Evolutionary conservation across 305 asterid species (phyloP), one percentile per base, ranked within the genome.

Genomic region (Coffea humblotiana): DNA sequence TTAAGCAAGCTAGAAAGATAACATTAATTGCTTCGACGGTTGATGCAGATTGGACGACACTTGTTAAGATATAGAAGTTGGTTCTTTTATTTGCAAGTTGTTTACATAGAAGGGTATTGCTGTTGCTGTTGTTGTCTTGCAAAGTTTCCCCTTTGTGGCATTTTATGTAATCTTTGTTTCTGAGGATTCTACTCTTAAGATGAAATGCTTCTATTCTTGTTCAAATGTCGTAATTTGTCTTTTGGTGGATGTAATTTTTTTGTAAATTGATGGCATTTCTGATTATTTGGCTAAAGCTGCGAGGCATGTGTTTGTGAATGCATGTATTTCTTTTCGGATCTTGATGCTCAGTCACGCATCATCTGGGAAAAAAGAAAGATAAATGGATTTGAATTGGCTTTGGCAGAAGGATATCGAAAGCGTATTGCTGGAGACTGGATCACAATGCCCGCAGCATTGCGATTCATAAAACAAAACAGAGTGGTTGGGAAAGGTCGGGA

Each of bases 1-100:
- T 84, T 94, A 83, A 95, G 98, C 97, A 94, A 91, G 90, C 87
- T 95, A 11, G 99, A 95, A 90, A 88, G 96, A 85, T 95, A 83
- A 84, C 79, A 35, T 65, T 79, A 83, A 77, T 74, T 72, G 18
- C 80, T 64, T 48, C 14, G 69, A 47, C 40, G 29, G 61, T n/a
- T 9, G 16, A 29, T 78, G 71, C 69, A 15, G 47, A 40, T 8
- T 15, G 56, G 18, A 7, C 19, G 52, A 61, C 63, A n/a, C 48
- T 16, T 37, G 61, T 69, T 69, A 74, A 73, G 69, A 80, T 65
- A 5, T 5, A 67, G 79, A 56, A 80, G 25, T 56, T n/a, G 61
- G 61, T 56, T 29, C 6, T 74, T 77, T 54, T 35, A 63, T 75
- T 32, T 71, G n/a, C 68, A 14, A 18, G 45, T 79, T 76, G 23